Percentiles rank a stretch among this genome's conserved stretches.
These are phyloP conservation scores for Ophiostoma novo-ulmi DNA, from an alignment of 2,329 filamentous ascomycete species.

Conservation along the genomic window DNA sequence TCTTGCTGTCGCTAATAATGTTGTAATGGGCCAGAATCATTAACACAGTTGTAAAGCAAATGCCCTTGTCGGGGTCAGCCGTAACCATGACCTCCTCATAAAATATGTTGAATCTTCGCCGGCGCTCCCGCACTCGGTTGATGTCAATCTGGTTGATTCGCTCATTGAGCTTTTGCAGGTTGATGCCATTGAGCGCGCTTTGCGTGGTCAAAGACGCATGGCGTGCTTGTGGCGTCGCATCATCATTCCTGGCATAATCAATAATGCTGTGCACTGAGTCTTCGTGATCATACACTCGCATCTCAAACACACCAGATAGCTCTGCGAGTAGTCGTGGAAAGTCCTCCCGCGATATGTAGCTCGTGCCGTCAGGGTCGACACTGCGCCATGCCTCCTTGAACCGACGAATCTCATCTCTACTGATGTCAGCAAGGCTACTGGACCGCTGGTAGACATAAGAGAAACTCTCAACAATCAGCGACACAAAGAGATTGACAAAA, in stretches of 20 bases:
- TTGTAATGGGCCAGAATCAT: constrained; percentile 99
- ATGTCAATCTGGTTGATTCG: constrained; percentile 71
- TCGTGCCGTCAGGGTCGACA: constrained; percentile 84
- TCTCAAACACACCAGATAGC: constrained; percentile 90
- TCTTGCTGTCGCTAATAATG: constrained; percentile 96
- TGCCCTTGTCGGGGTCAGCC: constrained; percentile 81
- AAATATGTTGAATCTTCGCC: constrained; percentile 84
- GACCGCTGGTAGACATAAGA: constrained; percentile 98
- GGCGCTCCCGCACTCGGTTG: constrained; percentile 64
- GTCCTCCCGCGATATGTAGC: constrained; percentile 82
- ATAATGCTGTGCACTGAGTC: constrained; percentile 82
- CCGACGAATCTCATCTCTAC: constrained; percentile 85
- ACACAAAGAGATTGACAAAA: constrained; percentile 96
- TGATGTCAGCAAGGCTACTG: constrained; percentile 84
- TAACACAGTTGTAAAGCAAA: constrained; percentile 84
- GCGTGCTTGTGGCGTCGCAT: constrained; percentile 37
- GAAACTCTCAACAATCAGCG: constrained; percentile 98
- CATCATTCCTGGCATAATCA: constrained; percentile 68
- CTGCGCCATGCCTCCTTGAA: constrained; percentile 99
- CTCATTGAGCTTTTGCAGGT: constrained; percentile 69
- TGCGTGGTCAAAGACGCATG: constrained; percentile 51
- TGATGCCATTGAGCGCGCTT: constrained; percentile 55
- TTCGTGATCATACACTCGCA: constrained; percentile 90
- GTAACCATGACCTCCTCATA: constrained; percentile 95
- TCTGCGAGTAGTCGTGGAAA: constrained; percentile 87